Evolutionary conservation across 2,329 filamentous ascomycete species (phyloP), one percentile per base, ranked within the genome.

Genomic region (Pestalotiopsis sp.): DNA sequence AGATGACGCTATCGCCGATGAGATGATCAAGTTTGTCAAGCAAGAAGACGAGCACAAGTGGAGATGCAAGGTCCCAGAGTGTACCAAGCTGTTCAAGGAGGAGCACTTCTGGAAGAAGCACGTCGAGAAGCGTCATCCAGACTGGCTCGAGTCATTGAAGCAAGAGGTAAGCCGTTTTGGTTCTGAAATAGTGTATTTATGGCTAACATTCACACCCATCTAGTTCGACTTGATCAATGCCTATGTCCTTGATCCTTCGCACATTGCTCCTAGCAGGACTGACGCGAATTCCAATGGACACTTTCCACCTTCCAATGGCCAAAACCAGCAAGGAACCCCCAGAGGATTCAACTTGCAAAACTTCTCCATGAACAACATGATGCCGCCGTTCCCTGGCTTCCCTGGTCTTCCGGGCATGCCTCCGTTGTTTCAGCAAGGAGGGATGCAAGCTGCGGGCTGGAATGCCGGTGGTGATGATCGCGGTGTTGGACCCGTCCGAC

Each of bases 101-200:
- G 92, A 97, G 58, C 90, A 95, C 74, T 99, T 99, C 79, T 99
- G 97, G 95, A 91, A 91, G 76, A 99, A 99, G 85, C 96, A 99
- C 76, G 91, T 98, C 17, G 95, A 98, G 81, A 99, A 99, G 83
- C 91, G 97, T 68, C 96, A 99, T 79, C 79, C 88, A 0, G 95
- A 98, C 66, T 99, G 95, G 93, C 87, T 93, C 59, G 91, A 95
- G 41, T 88, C 84, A 66, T 83, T 98, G 72, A 92, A 91, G 79
- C 90, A 92, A 77, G 95, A 98, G 83, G 95, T 97, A 85, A 85
- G 90, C 17, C 17, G n/a, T 9, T 20, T n/a, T 17, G 23, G 17
- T 52, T 11, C 11, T 14, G 20, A 23, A 23, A 23, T 6, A n/a
- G 17, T 9, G 11, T 17, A 52, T n/a, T 9, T 2, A 11, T 4